Percentiles rank a stretch among this genome's conserved stretches.
phyloP scores from a whole-genome alignment of 129 eudicot species.

The Flaveria bidentis region DNA sequence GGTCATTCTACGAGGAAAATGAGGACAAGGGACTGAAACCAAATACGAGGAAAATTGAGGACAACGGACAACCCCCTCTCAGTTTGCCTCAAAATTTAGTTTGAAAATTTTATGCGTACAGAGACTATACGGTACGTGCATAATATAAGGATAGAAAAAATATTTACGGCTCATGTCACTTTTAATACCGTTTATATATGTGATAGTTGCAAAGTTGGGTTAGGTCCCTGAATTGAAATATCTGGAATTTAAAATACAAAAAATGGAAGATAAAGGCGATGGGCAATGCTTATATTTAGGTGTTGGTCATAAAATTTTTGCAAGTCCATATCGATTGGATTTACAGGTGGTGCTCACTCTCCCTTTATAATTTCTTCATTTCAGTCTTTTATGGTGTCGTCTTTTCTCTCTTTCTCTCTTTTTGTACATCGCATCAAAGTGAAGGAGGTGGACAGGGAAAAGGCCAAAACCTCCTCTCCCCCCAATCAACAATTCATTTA shows the following conservation, averaged over 20 bases:
- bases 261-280: slow-evolving; percentile 24
- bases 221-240: neutral
- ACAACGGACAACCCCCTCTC: too few relatives aligned
- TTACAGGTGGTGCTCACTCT: slow-evolving; percentile 30
- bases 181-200: too few relatives aligned
- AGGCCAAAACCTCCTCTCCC: slow-evolving; percentile 22
- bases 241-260: neutral
- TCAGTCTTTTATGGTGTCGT: slow-evolving; percentile 33
- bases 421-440: slow-evolving; percentile 16
- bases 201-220: neutral
- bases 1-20: too few relatives aligned
- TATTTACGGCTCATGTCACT: too few relatives aligned
- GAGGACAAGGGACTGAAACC: too few relatives aligned
- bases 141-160: too few relatives aligned
- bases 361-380: slow-evolving; percentile 29
- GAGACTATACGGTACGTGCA: too few relatives aligned
- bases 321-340: slow-evolving; percentile 19
- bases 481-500: too few relatives aligned
- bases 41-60: too few relatives aligned
- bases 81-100: too few relatives aligned
- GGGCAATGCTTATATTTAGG: slow-evolving; percentile 18
- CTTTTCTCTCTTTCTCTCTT: slow-evolving; percentile 40
- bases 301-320: slow-evolving; percentile 28
- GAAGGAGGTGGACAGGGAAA: slow-evolving; percentile 35
- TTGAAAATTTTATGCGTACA: too few relatives aligned